Evolutionary conservation across 768 basidiomycete species (phyloP), one percentile per base, ranked within the genome.

Genomic region (Auriscalpium vulgare): DNA sequence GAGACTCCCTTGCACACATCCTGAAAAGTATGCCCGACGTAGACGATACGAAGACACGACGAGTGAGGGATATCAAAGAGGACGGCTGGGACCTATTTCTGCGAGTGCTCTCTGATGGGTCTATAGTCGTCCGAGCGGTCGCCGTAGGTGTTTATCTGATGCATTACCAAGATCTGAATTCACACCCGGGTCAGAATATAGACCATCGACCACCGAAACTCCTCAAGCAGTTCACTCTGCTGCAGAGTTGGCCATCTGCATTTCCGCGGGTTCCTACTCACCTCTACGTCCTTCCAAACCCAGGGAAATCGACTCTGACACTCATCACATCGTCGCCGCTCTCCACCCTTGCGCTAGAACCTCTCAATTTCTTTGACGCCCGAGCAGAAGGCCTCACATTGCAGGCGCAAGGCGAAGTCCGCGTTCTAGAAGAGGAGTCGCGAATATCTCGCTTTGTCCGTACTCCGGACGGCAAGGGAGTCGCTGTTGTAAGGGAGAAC

Each of bases 131-230:
- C 47, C 83, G 80, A 45, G 88, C 87, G 10, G 76, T 93, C 38
- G 81, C 83, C 55, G 90, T 90, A 68, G 67, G 87, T 72, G 19
- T 47, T 17, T 43, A 17, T 43, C 7, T 14, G 40, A 10, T 43
- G 55, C 16, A 11, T n/a, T 37, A 49, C 50, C 13, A 29, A 29
- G 10, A 43, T 59, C 7, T 51, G 61, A 34, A 46, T 57, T 34
- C 19, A 48, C 53, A 37, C 44, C n/a, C 37, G 53, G 14, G 49
- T 51, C 60, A 95, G 93, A 92, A 95, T 69, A 83, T 97, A 61
- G 93, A 95, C 65, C 78, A 88, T 14, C 81, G 86, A 61, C 94
- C 94, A 8, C 94, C 94, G 9, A 91, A 89, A 3, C 74, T 93
- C 3, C 74, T 92, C 34, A 81, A 79, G 64, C 84, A 87, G 57